Evolutionary conservation across 306 rosid genomes (phyloP), one percentile per base, ranked within the genome.

Genomic region (Prunus salicina): DNA sequence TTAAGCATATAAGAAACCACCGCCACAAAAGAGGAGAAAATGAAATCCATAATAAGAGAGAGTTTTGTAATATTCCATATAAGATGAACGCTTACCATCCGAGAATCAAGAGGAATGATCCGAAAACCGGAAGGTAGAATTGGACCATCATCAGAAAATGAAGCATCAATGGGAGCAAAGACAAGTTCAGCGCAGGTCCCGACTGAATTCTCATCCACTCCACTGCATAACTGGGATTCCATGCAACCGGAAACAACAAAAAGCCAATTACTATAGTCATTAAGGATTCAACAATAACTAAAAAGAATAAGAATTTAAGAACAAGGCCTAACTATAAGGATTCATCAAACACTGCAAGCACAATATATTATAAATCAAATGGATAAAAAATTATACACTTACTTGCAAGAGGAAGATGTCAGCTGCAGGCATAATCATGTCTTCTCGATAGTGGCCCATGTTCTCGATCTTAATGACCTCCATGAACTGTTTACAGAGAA

Each of bases 331-430:
- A 13, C 52, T 9, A 47, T 12, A 47, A 9, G 12, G 12, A 47
- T 47, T 47, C 52, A 47, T 47, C 43, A 47, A 47, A 47, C 5
- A 25, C n/a, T 32, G 47, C 52, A 77, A 73, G 67, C 50, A 69
- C 50, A 66, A 76, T 13, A 45, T 47, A 70, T 28, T 53, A 19
- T 56, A 45, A 16, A 57, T 47, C 43, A 78, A 58, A 64, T 69
- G 2, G 16, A 34, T 30, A 13, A 16, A 45, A 53, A 67, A 5
- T 47, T 10, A 16, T 67, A 13, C 5, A 80, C 97, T 88, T 83
- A 92, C 99, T 92, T 95, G 99, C 88, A 95, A 87, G 65, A 95
- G 97, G 87, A 95, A 95, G 75, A 95, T 79, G 81, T 95, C 99
- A 38, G 88, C 77, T 16, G 77, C 89, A 49, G 99, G 91, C 82